Conservation (phyloP, 2,329 filamentous ascomycete genomes). For the Penicillium psychrosexuale region DNA sequence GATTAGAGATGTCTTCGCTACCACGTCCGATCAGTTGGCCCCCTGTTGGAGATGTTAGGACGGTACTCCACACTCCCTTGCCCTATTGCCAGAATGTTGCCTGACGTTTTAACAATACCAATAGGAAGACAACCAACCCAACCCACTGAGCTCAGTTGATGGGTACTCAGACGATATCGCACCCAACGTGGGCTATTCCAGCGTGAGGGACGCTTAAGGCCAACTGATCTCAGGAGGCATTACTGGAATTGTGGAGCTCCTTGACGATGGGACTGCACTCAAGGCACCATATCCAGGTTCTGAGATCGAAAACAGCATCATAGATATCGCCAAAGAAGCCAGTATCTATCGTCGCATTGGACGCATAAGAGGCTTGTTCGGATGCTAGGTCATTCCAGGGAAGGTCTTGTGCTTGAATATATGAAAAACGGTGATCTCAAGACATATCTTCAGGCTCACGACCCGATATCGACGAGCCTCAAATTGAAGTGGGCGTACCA, state of each 20-base stretch:
- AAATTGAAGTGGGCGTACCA: no score
- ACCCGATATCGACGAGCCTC: no score
- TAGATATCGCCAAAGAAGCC: constrained; percentile 18
- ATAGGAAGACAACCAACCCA: neutral
- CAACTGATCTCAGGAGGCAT: constrained; percentile 12
- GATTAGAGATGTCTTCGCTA: neutral
- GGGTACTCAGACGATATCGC: neutral
- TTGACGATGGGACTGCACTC: constrained; percentile 16
- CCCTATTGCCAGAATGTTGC: neutral
- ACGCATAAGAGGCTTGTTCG: constrained; percentile 11
- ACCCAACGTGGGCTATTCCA: neutral
- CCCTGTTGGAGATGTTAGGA: neutral
- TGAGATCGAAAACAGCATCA: neutral
- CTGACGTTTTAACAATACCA: neutral
- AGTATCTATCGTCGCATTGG: constrained; percentile 14
- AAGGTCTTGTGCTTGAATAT: constrained; percentile 16
- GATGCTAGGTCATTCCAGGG: constrained; percentile 13
- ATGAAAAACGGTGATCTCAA: constrained; percentile 17
- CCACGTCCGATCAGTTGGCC: neutral
- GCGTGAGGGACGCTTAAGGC: constrained; percentile 1
- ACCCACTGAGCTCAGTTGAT: neutral
- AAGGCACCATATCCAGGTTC: constrained; percentile 11
- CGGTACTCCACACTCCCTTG: neutral
- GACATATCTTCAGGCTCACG: constrained; percentile 5
- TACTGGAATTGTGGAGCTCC: constrained; percentile 20